phyloP scores from a whole-genome alignment of 202 grass and related monocot species.

The Zizania palustris region DNA sequence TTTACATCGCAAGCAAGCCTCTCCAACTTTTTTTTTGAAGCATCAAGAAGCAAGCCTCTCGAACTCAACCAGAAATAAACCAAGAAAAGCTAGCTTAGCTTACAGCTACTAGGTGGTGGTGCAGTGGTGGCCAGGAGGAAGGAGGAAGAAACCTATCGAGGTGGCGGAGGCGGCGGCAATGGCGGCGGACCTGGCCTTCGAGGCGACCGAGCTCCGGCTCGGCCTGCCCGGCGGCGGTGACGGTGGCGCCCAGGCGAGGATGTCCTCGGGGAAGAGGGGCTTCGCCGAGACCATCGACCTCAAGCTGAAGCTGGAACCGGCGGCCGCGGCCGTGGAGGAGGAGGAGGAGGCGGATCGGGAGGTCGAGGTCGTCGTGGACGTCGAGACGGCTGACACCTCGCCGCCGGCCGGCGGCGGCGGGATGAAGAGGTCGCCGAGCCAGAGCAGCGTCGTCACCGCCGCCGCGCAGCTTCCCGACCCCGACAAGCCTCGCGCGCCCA shows the following conservation, averaged over 20 bases:
- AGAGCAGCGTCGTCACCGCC: constrained; percentile 55
- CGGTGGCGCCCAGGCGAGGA: constrained; percentile 22
- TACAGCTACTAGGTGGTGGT: background rate
- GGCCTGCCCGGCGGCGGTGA: constrained; percentile 64
- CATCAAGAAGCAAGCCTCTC: too few relatives aligned
- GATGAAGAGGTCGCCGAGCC: constrained; percentile 55
- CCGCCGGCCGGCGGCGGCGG: background rate
- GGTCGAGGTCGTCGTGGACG: too few relatives aligned
- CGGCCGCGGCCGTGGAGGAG: constrained; percentile 20
- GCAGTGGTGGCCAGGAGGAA: too few relatives aligned
- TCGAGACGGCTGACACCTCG: background rate
- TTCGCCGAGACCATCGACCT: constrained; percentile 83
- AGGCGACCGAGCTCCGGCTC: constrained; percentile 80
- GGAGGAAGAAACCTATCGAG: too few relatives aligned
- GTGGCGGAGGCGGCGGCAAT: constrained; percentile 34
- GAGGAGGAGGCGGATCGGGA: background rate
- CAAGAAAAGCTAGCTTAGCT: background rate
- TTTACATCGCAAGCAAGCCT: constrained; percentile 8
- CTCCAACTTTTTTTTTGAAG: too few relatives aligned
- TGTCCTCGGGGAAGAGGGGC: constrained; percentile 58
- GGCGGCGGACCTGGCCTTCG: constrained; percentile 54
- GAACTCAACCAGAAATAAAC: background rate
- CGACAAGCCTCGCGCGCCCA: constrained; percentile 68
- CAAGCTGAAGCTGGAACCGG: constrained; percentile 75
- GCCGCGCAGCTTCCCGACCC: constrained; percentile 22